A percentile compares a stretch with the other conserved stretches of the same genome.
phyloP scores from a whole-genome alignment of 768 basidiomycete species.

The Myochromella boudieri region DNA sequence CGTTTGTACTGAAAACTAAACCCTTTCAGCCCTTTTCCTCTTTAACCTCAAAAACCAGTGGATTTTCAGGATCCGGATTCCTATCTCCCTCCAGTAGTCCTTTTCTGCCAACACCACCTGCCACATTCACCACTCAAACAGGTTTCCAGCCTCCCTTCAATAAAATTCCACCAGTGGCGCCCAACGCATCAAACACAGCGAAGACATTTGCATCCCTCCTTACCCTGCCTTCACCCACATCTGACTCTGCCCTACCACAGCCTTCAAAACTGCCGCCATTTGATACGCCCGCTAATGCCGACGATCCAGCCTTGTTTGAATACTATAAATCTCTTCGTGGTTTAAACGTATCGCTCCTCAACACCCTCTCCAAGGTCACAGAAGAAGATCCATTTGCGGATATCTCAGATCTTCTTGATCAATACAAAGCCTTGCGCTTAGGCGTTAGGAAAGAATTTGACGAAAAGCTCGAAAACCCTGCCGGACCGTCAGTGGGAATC shows the following conservation, averaged over 20 bases:
- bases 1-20: constrained; percentile 5
- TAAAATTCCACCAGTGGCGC: constrained; percentile 27
- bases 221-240: constrained; percentile 13
- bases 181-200: constrained; percentile 43
- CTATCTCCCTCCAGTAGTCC: no score
- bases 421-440: constrained; percentile 57
- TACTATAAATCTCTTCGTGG: constrained; percentile 75
- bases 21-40: constrained; percentile 6
- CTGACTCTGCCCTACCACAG: constrained; percentile 3
- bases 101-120: not conserved
- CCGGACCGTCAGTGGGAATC: constrained; percentile 7
- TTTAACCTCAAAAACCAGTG: constrained; percentile 15
- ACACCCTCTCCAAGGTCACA: constrained; percentile 56
- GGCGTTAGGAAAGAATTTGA: constrained; percentile 60
- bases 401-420: constrained; percentile 50
- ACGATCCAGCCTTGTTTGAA: constrained; percentile 39
- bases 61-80: no score
- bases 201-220: constrained; percentile 54
- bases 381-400: constrained; percentile 74
- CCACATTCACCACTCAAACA: not conserved
- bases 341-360: constrained; percentile 65
- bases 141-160: constrained; percentile 8
- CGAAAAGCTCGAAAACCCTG: constrained; percentile 15
- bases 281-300: constrained; percentile 19
- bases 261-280: constrained; percentile 10